Percentiles rank a stretch among this genome's conserved stretches.
Evolutionary conservation across 352 stramenopile genomes (phyloP).

Genomic region (Pseudoperonospora humuli): DNA sequence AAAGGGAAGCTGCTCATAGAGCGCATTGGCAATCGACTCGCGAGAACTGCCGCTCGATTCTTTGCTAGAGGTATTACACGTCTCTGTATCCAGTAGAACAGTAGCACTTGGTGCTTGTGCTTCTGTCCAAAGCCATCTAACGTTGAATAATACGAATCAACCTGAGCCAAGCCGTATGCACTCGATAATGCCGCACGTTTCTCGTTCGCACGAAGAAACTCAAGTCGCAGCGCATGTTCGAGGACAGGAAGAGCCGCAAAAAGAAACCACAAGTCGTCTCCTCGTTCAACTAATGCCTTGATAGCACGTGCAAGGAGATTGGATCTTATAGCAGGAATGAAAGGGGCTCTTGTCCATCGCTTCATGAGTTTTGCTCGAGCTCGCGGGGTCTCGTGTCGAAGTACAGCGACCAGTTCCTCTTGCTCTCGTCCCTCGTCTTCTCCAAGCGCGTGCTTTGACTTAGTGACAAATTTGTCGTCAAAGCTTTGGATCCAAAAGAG

Average conservation of each 20-base stretch:
- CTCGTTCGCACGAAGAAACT: conserved; percentile 47
- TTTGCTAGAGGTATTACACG: not conserved
- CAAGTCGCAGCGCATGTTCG: conserved; percentile 48
- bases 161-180: conserved; percentile 42
- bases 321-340: conserved; percentile 35
- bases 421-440: not conserved
- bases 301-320: conserved; percentile 33
- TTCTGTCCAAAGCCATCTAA: conserved; percentile 69
- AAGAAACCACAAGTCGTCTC: conserved; percentile 50
- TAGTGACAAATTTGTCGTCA: conserved; percentile 25
- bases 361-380: not conserved
- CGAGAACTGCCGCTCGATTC: not conserved
- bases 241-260: conserved; percentile 58
- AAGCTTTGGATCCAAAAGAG: conserved; percentile 17
- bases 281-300: conserved; percentile 5
- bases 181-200: conserved; percentile 19
- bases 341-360: conserved; percentile 14
- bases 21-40: too few species aligned
- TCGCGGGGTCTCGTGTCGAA: conserved; percentile 2
- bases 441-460: not conserved
- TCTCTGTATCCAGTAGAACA: conserved; percentile 17
- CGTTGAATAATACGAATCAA: conserved; percentile 72
- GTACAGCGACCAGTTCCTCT: conserved; percentile 6
- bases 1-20: conserved; percentile 41
- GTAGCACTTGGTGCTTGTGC: conserved; percentile 68